A percentile compares a stretch with the other conserved stretches of the same genome.
These are phyloP conservation scores for Pluteus cervinus DNA, from an alignment of 768 basidiomycete genomes.

Conservation along the genomic window DNA sequence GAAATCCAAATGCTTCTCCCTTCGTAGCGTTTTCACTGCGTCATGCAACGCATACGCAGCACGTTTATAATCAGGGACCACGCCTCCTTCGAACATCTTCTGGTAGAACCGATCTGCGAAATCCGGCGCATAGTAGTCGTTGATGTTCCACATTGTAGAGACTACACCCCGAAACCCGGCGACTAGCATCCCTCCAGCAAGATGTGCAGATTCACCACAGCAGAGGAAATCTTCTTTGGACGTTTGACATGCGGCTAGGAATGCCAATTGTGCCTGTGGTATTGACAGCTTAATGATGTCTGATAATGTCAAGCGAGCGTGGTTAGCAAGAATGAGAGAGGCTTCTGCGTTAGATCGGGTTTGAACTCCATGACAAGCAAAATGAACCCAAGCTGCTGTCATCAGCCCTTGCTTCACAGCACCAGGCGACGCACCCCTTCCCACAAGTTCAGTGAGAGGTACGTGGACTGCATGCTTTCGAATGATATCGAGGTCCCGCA, in stretches of 20 bases:
- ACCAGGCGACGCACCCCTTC: no score
- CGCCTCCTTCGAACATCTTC: background rate
- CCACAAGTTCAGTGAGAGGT: no score
- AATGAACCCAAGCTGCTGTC: no score
- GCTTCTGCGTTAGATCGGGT: no score
- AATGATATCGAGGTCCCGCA: no score
- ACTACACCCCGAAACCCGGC: constrained; percentile 13
- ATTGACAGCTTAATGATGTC: constrained; percentile 9
- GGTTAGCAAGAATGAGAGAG: no score
- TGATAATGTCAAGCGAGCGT: no score
- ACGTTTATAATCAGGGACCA: background rate
- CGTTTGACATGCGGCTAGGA: constrained; percentile 14
- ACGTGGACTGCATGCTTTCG: no score
- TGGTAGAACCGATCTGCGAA: constrained; percentile 9
- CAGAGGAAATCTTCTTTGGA: constrained; percentile 9
- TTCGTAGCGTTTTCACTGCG: constrained; percentile 2
- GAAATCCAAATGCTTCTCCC: no score
- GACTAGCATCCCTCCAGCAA: constrained; percentile 15
- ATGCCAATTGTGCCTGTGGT: constrained; percentile 9
- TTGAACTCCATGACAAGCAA: no score
- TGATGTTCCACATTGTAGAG: constrained; percentile 15
- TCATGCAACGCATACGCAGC: constrained; percentile 8
- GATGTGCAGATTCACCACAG: constrained; percentile 13
- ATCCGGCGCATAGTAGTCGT: constrained; percentile 7
- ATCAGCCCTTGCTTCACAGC: no score